These are phyloP conservation scores for Wickerhamomyces sydowiorum DNA, from an alignment of 805 yeast species.

Conservation along the genomic window DNA sequence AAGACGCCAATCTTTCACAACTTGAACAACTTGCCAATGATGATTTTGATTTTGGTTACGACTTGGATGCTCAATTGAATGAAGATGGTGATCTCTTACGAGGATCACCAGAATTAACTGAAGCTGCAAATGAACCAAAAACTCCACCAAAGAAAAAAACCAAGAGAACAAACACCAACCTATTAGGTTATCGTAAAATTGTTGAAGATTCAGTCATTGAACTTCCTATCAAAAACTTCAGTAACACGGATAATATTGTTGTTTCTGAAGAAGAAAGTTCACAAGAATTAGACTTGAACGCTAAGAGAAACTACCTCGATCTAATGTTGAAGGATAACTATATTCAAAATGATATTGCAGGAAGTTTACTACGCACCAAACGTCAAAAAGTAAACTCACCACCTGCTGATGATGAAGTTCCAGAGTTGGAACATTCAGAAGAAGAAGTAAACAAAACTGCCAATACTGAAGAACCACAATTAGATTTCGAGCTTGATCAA, in stretches of 20 bases:
- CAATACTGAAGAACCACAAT: background rate
- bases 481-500: slow-evolving; percentile 4
- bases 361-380: slow-evolving; percentile 11
- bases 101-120: slow-evolving; percentile 15
- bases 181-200: slow-evolving; percentile 15
- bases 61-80: slow-evolving; percentile 6
- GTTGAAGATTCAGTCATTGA: slow-evolving; percentile 20
- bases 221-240: slow-evolving; percentile 16
- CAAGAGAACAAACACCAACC: slow-evolving; percentile 1
- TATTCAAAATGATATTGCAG: slow-evolving; percentile 12
- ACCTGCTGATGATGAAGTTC: slow-evolving; percentile 9
- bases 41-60: slow-evolving; percentile 5
- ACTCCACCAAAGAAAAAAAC: slow-evolving; percentile 8
- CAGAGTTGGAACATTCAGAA: slow-evolving; percentile 16
- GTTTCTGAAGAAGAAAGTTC: background rate
- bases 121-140: background rate
- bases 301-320: slow-evolving; percentile 17
- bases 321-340: slow-evolving; percentile 10
- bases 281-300: slow-evolving; percentile 5
- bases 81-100: slow-evolving; percentile 9
- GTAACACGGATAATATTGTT: slow-evolving; percentile 10
- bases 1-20: slow-evolving; percentile 14
- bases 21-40: slow-evolving; percentile 5
- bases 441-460: slow-evolving; percentile 8
- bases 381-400: slow-evolving; percentile 15